Base-by-base conservation (phyloP, 257 asterid species). In the Buddleja alternifolia region DNA sequence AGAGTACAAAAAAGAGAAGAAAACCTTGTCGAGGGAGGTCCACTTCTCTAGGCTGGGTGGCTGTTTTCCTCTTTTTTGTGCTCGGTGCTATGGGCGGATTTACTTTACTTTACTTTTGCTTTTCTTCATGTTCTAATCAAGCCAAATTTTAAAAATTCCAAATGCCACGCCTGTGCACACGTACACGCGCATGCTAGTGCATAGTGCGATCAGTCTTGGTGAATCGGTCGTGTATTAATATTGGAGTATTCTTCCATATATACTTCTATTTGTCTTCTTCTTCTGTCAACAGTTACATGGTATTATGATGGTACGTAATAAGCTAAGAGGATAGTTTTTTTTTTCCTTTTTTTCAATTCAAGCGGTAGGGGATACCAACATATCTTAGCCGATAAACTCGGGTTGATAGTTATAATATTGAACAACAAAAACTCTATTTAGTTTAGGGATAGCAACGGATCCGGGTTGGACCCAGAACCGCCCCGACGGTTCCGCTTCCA, bases 91-190 rank as follows among this genome's bases (percentile, higher is more conserved):
- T 45, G 46, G n/a, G 37, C 59, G 71, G 73, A 62, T 67, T 73
- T 50, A 23, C 82, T 74, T 76, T 57, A 25, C 23, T 39, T 10
- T 20, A 34, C 25, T 69, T 53, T 75, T 74, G n/a, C n/a, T n/a
- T n/a, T 44, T 19, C 45, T 32, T 72, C 83, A 78, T 83, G 86
- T 78, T 75, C 59, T 67, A 10, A 45, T 60, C 73, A 40, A 56
- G 24, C 6, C 41, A 23, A 54, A 44, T 51, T 36, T 17, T 17
- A 40, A 20, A 39, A 67, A 52, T 42, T 36, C 17, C 34, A 12
- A 36, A 54, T 4, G 40, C 64, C 15, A 17, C 47, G 39, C 10
- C 60, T 39, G 19, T 20, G 6, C 60, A 24, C 36, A 55, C 21
- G n/a, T 39, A 3, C 60, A 1, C n/a, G n/a, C 23, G 23, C 24